Base-by-base conservation (phyloP, 2,329 filamentous ascomycete genomes). In the Pseudofabraea citricarpa region DNA sequence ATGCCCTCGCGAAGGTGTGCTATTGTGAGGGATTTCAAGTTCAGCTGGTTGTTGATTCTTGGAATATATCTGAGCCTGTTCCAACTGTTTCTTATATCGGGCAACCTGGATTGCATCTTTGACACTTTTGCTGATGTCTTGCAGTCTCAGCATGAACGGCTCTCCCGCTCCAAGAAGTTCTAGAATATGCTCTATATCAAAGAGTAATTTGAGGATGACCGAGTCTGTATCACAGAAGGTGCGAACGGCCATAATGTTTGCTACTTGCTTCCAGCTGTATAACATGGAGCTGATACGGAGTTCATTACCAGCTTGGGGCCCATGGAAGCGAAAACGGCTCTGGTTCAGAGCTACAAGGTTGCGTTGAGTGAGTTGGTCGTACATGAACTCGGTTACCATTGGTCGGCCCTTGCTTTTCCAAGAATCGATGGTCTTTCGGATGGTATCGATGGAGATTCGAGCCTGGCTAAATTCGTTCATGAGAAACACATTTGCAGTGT, bases 201-300 rank as follows among this genome's bases (percentile, higher is more conserved):
- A 64, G 41, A 76, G 56, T 36, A 74, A 64, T 52, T 73, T 74
- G 43, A 68, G 60, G 41, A 77, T 65, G 12, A 66, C 64, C 37
- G 64, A 68, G 49, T 77, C 73, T 2, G 70, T 66, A 19, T 64
- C 58, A 52, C 72, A 76, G 51, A 74, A 74, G 2, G 70, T 75
- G 21, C 71, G 68, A 23, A 73, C 58, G 32, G 62, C 62, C 67
- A 76, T 70, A 40, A 71, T 65, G 29, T 63, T 68, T 29, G 65
- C 63, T 15, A 74, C 60, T 3, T 59, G 58, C 45, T 68, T 72
- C 73, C 73, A 77, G 44, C 64, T 68, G 26, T 68, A 62, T 40
- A 77, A 59, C 40, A 70, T 70, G 3, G 66, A 51, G 44, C 65
- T 48, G 66, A 61, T 46, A 55, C 59, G 45, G 67, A 56, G 2